Base-by-base conservation (phyloP, 2,329 filamentous ascomycete genomes). In the Akanthomyces muscarius region DNA sequence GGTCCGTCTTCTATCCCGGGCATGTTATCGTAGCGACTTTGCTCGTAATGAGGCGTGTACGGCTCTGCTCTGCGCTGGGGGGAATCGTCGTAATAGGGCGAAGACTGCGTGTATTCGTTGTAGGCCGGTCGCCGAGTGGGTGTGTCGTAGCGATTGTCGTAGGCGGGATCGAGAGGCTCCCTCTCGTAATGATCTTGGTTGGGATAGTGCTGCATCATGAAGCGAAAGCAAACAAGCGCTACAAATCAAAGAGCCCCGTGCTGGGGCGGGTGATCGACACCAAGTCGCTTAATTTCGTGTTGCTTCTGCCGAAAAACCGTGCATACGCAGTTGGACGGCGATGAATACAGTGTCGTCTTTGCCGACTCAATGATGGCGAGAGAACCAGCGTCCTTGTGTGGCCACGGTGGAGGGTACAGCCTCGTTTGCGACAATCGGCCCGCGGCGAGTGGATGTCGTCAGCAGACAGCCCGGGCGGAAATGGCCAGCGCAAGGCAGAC, bases 141-240 rank as follows among this genome's bases (percentile, higher is more conserved):
- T 11, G 65, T 63, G 50, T 64, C 55, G 62, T 65, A 64, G 25
- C 63, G 61, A 8, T 52, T 51, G 23, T 48, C 50, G 42, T 57
- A 60, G 25, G 66, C 64, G 56, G 67, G 68, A 48, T 74, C 74
- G 53, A 76, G 71, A 62, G 73, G 73, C 45, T 76, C 72, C 67
- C 73, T 73, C 70, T 77, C 75, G 65, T 72, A 72, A 38, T 70
- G 70, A 64, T 75, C 72, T 55, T 70, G 66, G 23, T 64, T 65
- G 25, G 63, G 55, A 69, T 74, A 72, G 63, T 71, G 70, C 67
- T 72, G 69, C 75, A 77, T 77, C 66, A 59, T 28, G 28, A 25
- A 11, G 42, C 25, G 44, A 45, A 50, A 59, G 44, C 44, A 48
- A 45, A 10, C 23, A 11, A 56, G 16, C 18, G 55, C 44, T 38